Base-by-base conservation (phyloP, 306 rosid species). In the Cucurbita moschata region DNA sequence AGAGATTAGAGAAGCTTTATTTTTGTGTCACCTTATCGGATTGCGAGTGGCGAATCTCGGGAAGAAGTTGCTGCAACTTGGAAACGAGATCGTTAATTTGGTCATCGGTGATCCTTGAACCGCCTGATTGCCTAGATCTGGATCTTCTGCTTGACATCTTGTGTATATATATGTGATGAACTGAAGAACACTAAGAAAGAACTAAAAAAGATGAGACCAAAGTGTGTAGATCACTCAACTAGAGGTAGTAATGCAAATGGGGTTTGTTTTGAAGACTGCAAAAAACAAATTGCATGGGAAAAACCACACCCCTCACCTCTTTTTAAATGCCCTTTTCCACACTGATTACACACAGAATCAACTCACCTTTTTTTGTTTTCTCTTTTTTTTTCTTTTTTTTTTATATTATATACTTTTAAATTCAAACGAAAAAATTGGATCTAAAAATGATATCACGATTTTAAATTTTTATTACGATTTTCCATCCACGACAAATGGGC, bases 11-110 rank as follows among this genome's bases (percentile, higher is more conserved):
- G 9, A 52, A 16, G 56, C 6, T 1, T 52, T 16, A 1, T 6
- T 1, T 5, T 50, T 1, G 21, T 16, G 18, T 19, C 57, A 91
- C 99, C 99, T 85, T 95, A 83, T 91, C 99, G 11, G 99, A 89
- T 38, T 77, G 85, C 49, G 85, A 75, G 15, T 86, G 77, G 4
- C 96, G 96, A 85, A 95, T 89, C 89, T 95, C 97, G 2, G 99
- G 97, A 64, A 95, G 95, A 78, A 95, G 96, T 51, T 91, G 97
- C 40, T 91, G 97, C 83, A 95, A 81, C 85, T 91, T 95, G 72
- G 97, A 84, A 71, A 91, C 97, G 16, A 91, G 99, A 74, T 95
- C 99, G 65, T 86, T 81, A 83, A 95, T 95, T 87, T 95, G 99
- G 78, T 91, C 97, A n/a, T 95, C 99, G 0, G 88, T 83, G 81